Conservation (phyloP, 2,329 filamentous ascomycete species). For the Colletotrichum australisinense region DNA sequence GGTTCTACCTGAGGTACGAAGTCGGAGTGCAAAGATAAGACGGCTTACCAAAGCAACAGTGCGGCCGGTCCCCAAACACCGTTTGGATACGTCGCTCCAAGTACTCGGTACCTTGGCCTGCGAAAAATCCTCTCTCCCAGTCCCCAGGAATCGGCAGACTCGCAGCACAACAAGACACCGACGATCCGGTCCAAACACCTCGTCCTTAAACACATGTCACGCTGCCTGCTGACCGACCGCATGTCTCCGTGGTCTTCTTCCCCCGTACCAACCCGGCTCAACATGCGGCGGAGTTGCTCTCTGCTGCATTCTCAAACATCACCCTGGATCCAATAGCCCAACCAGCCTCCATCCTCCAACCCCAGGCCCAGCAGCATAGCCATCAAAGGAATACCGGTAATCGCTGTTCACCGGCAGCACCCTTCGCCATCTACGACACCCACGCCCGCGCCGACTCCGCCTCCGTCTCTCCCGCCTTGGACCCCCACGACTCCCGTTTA, state of each 20-base stretch:
- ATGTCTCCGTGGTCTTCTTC: conserved; percentile 35
- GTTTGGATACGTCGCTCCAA: not conserved
- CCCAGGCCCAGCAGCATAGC: conserved; percentile 43
- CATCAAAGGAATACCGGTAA: conserved; percentile 23
- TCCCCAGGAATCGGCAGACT: conserved; percentile 17
- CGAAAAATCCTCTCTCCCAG: conserved; percentile 32
- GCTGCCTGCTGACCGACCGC: conserved; percentile 36
- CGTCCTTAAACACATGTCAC: conserved; percentile 32
- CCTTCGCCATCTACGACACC: conserved; percentile 38
- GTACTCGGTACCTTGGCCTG: conserved; percentile 27
- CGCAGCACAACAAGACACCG: conserved; percentile 37
- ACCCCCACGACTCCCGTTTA: conserved; percentile 42
- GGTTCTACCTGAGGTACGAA: not conserved
- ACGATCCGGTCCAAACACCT: conserved; percentile 35
- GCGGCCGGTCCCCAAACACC: not conserved
- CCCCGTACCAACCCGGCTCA: conserved; percentile 43
- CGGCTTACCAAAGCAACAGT: conserved; percentile 14
- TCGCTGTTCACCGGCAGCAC: conserved; percentile 28
- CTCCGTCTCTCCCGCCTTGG: conserved; percentile 37
- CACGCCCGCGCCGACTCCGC: conserved; percentile 35
- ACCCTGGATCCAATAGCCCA: conserved; percentile 68
- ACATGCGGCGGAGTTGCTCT: conserved; percentile 69
- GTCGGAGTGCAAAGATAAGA: not conserved
- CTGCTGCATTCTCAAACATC: conserved; percentile 63
- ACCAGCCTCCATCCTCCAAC: conserved; percentile 48